These are phyloP conservation scores for Daldinia sp. DNA, from an alignment of 2,329 filamentous ascomycete species.

Conservation along the genomic window DNA sequence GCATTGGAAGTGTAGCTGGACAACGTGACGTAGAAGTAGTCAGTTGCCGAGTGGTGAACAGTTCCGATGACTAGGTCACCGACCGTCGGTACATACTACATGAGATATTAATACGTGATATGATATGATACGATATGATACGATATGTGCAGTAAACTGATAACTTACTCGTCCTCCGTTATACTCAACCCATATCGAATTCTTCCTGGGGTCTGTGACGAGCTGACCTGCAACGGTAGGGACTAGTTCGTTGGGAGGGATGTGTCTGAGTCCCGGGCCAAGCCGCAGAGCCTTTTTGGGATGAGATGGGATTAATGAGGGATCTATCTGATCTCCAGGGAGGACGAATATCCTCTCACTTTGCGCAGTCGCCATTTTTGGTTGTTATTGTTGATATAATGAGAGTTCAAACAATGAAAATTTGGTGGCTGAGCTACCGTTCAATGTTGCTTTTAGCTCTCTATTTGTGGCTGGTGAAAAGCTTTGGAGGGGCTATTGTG, in stretches of 20 bases:
- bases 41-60: slow-evolving; percentile 78
- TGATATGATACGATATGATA: not conserved
- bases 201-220: slow-evolving; percentile 76
- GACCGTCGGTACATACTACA: slow-evolving; percentile 80
- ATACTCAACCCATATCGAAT: slow-evolving; percentile 81
- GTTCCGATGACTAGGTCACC: slow-evolving; percentile 92
- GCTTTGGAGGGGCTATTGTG: slow-evolving; percentile 49
- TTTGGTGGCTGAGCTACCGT: slow-evolving; percentile 19
- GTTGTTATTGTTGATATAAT: slow-evolving; percentile 11
- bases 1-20: slow-evolving; percentile 74
- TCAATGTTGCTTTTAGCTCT: slow-evolving; percentile 14
- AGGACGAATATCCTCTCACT: slow-evolving; percentile 75
- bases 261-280: slow-evolving; percentile 85
- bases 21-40: slow-evolving; percentile 84
- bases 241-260: slow-evolving; percentile 79
- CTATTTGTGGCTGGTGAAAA: slow-evolving; percentile 35
- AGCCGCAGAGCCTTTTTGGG: slow-evolving; percentile 80
- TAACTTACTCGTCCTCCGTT: slow-evolving; percentile 73
- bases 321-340: slow-evolving; percentile 81
- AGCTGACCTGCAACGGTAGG: slow-evolving; percentile 76
- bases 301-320: slow-evolving; percentile 74
- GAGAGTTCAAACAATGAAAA: slow-evolving; percentile 21
- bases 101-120: slow-evolving; percentile 47
- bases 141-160: slow-evolving; percentile 5
- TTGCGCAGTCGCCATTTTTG: slow-evolving; percentile 60